Base-by-base conservation (phyloP, 2,329 filamentous ascomycete genomes). In the Aureobasidium sp. region DNA sequence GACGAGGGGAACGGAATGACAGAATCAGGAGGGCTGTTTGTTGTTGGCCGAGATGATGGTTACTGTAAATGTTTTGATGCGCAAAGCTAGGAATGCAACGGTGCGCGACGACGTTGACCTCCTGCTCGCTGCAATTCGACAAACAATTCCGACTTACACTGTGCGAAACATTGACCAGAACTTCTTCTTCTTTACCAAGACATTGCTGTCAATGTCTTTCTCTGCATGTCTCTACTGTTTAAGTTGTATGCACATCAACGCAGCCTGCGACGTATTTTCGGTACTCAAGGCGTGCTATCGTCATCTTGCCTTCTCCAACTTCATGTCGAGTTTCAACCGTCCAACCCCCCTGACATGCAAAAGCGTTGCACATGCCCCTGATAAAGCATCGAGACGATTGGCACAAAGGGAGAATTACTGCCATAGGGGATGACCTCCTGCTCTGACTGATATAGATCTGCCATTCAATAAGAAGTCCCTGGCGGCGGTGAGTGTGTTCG, bases 81-180 rank as follows among this genome's bases (percentile, higher is more conserved):
- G 46, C 29, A 54, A 29, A 54, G 58, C 58, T 60, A 60, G 58
- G 58, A 60, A 60, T 60, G 58, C 58, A 60, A 60, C 58, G 58
- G 58, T 46, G 58, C 58, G 49, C 47, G 23, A 60, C 58, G 58
- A 51, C 40, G 45, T 46, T 46, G 35, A 60, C 45, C 45, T 57
- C 53, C 53, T 57, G 38, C 53, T 57, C 51, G 38, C 51, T 31
- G 51, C 51, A 55, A 46, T 57, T 57, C 53, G 51, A 57, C 53
- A 35, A 35, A 37, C 53, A 57, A 29, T 23, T 46, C 40, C 13
- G 19, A 46, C 53, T 42, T 57, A 57, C 40, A 37, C 29, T 27
- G n/a, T 31, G 37, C 17, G 21, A 42, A 25, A 31, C 51, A 29
- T 43, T 55, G 21, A 33, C 51, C 21, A 43, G 19, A 27, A 42